Evolutionary conservation across 2,329 filamentous ascomycete species (phyloP).

Genomic region (Cadophora sp.): DNA sequence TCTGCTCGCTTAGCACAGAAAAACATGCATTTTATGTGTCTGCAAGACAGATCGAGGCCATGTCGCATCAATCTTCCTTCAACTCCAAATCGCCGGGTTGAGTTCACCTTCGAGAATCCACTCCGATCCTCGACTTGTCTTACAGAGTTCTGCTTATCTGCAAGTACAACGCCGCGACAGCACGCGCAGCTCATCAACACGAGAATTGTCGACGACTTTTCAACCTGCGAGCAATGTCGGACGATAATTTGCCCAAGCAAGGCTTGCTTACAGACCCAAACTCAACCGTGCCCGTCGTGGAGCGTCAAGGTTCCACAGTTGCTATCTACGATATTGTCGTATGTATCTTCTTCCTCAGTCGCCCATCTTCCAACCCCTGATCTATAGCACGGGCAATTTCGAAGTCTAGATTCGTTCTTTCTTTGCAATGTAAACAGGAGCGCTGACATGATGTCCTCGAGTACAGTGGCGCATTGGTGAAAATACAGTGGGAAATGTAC

Average conservation of each 20-base stretch:
- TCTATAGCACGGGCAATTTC: not conserved
- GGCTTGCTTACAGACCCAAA: not conserved
- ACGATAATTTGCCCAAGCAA: not conserved
- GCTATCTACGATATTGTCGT: constrained; percentile 7
- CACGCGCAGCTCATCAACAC: too few relatives aligned
- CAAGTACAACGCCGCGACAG: too few relatives aligned
- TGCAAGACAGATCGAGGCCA: too few relatives aligned
- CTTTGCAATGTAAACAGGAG: too few relatives aligned
- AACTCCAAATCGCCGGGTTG: too few relatives aligned
- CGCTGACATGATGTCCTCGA: not conserved
- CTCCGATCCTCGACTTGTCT: too few relatives aligned
- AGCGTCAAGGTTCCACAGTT: not conserved
- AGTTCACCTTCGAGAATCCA: too few relatives aligned
- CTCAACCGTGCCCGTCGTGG: not conserved
- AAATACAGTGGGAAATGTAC: not conserved
- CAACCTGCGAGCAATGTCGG: not conserved
- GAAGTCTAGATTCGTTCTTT: not conserved
- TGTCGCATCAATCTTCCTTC: too few relatives aligned
- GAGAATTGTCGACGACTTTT: not conserved
- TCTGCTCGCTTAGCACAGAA: too few relatives aligned
- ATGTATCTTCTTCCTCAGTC: not conserved
- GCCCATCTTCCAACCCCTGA: not conserved
- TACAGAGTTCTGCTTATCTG: too few relatives aligned
- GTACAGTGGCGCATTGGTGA: constrained; percentile 5
- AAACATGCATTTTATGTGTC: too few relatives aligned